Evolutionary conservation across 1,284 basidiomycete species (phyloP).

Genomic region (Fomitopsis schrenkii): DNA sequence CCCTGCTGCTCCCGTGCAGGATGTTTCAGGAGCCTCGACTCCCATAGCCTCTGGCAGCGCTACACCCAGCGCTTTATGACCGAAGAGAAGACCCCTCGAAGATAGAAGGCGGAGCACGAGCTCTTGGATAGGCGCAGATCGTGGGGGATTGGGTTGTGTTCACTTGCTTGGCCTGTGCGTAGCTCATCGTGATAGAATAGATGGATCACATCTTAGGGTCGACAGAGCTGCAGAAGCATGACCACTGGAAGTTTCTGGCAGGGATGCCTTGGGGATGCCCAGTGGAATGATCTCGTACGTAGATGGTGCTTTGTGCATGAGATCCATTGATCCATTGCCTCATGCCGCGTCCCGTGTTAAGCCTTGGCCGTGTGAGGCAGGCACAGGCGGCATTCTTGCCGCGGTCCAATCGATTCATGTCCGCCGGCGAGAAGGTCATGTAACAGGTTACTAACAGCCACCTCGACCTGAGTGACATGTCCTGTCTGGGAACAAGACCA

Average conservation of each 20-base stretch:
- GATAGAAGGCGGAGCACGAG: background rate
- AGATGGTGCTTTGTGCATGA: too few relatives aligned
- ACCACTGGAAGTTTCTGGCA: too few relatives aligned
- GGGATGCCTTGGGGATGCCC: too few relatives aligned
- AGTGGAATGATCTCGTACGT: too few relatives aligned
- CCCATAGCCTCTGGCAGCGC: constrained; percentile 19
- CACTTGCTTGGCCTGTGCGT: background rate
- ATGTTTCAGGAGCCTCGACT: constrained; percentile 34
- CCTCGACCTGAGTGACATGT: background rate
- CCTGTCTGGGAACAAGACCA: background rate
- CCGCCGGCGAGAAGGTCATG: background rate
- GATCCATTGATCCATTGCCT: background rate
- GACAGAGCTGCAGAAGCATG: too few relatives aligned
- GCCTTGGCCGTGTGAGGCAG: background rate
- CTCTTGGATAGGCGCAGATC: background rate
- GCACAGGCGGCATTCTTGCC: background rate
- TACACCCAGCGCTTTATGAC: constrained; percentile 2
- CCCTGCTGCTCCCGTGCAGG: constrained; percentile 20
- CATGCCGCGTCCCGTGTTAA: background rate
- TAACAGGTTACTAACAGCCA: background rate
- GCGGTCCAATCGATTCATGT: background rate
- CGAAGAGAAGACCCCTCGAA: background rate
- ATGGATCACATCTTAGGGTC: background rate
- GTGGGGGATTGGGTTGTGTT: background rate
- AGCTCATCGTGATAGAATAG: background rate